Evolutionary conservation across 2,329 filamentous ascomycete genomes (phyloP).

Genomic region (Cordyceps farinosa): DNA sequence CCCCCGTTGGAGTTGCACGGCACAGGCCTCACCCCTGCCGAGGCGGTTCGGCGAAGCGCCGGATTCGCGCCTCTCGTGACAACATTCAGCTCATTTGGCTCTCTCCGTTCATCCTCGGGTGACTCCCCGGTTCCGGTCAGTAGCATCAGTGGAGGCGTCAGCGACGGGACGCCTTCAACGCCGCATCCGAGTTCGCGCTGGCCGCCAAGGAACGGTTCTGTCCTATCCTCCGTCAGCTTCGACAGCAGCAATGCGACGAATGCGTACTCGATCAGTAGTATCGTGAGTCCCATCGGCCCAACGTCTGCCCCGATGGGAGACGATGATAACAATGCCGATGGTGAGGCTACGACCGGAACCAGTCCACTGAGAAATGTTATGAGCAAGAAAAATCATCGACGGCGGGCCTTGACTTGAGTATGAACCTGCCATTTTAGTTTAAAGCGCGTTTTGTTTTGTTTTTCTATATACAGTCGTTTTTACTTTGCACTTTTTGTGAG

Average conservation of each 20-base stretch:
- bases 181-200: neutral
- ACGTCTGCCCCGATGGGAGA: neutral
- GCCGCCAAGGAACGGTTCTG: neutral
- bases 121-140: neutral
- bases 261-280: neutral
- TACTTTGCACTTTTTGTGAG: neutral
- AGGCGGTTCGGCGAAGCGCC: constrained; percentile 35
- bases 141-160: neutral
- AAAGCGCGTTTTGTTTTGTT: neutral
- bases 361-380: constrained; percentile 2
- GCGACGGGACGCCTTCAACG: neutral
- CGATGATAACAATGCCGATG: neutral
- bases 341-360: neutral
- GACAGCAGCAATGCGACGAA: neutral
- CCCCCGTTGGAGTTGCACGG: constrained; percentile 43
- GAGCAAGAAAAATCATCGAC: neutral
- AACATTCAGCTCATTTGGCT: constrained; percentile 14
- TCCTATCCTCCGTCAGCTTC: constrained; percentile 5
- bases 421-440: neutral
- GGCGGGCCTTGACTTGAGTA: too few relatives aligned
- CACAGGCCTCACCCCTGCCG: constrained; percentile 37
- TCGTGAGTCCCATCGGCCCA: constrained; percentile 8
- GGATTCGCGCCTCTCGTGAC: constrained; percentile 26
- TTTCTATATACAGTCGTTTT: neutral
- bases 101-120: neutral